Evolutionary conservation across 1,284 basidiomycete genomes (phyloP).

Genomic region (Gymnopus androsaceus): DNA sequence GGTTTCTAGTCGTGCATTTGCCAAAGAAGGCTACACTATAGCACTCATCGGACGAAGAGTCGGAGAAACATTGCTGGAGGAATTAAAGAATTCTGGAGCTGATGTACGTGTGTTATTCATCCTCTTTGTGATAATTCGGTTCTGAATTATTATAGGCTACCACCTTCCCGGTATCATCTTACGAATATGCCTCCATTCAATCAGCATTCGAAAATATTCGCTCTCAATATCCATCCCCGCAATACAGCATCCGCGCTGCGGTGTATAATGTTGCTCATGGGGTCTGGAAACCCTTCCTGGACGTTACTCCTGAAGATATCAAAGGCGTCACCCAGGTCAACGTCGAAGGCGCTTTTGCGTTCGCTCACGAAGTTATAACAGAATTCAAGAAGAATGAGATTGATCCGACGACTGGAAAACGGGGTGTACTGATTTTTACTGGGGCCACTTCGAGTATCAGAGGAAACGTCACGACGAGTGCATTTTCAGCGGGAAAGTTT

Average conservation of each 20-base stretch:
- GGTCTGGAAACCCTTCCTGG: slow-evolving; percentile 69
- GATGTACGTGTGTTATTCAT: slow-evolving; percentile 41
- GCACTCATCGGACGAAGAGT: slow-evolving; percentile 67
- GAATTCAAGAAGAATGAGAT: slow-evolving; percentile 60
- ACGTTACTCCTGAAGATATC: slow-evolving; percentile 62
- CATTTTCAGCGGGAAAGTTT: slow-evolving; percentile 70
- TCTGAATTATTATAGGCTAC: slow-evolving; percentile 41
- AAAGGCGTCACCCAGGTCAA: slow-evolving; percentile 54
- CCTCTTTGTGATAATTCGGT: neutral
- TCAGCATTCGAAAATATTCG: slow-evolving; percentile 57
- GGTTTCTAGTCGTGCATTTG: slow-evolving; percentile 57
- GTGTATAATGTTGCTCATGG: slow-evolving; percentile 65
- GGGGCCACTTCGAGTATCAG: slow-evolving; percentile 65
- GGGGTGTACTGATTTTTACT: slow-evolving; percentile 42
- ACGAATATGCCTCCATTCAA: slow-evolving; percentile 54
- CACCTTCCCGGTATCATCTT: slow-evolving; percentile 59
- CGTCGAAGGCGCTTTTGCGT: slow-evolving; percentile 65
- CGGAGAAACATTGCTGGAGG: slow-evolving; percentile 51
- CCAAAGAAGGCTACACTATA: slow-evolving; percentile 65
- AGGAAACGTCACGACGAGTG: slow-evolving; percentile 66
- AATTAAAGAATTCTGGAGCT: slow-evolving; percentile 59
- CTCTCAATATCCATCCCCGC: slow-evolving; percentile 48
- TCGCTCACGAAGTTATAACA: slow-evolving; percentile 62
- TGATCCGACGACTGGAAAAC: slow-evolving; percentile 37
- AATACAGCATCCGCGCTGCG: slow-evolving; percentile 58